These are phyloP conservation scores for Starmerella khaoyaiensis DNA, from an alignment of 805 yeast genomes.

Conservation along the genomic window DNA sequence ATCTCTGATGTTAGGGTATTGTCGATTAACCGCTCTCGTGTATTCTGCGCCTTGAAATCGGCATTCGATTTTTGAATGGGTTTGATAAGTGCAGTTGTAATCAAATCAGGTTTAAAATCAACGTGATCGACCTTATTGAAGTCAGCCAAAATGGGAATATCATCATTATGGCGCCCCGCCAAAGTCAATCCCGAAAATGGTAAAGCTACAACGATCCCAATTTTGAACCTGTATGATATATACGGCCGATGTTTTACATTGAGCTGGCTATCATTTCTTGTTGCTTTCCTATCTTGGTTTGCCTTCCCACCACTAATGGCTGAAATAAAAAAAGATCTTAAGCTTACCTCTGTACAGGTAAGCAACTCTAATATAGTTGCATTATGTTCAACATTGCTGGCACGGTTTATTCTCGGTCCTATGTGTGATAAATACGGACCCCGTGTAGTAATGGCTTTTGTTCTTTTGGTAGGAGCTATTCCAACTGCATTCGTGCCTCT, in stretches of 20 bases:
- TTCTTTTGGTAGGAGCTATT: constrained; percentile 13
- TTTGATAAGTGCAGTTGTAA: too few relatives aligned
- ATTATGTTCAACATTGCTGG: constrained; percentile 13
- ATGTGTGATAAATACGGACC: constrained; percentile 16
- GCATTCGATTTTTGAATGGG: too few relatives aligned
- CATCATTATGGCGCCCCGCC: constrained; percentile 12
- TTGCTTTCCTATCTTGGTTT: constrained; percentile 17
- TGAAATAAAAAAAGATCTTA: constrained; percentile 10
- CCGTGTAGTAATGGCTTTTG: constrained; percentile 10
- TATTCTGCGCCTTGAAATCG: too few relatives aligned
- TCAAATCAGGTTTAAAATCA: too few relatives aligned
- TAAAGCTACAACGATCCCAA: constrained; percentile 14
- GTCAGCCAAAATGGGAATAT: constrained; percentile 4
- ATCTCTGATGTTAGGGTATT: too few relatives aligned
- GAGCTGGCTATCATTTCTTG: constrained; percentile 15
- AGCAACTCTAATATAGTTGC: constrained; percentile 15
- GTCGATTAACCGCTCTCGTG: too few relatives aligned
- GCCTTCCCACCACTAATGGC: constrained; percentile 17
- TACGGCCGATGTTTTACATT: constrained; percentile 14
- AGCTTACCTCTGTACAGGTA: constrained; percentile 13
- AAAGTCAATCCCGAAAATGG: constrained; percentile 13
- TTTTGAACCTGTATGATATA: constrained; percentile 11
- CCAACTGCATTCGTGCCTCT: constrained; percentile 17
- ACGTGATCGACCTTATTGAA: too few relatives aligned
- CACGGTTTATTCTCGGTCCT: constrained; percentile 15